Conservation (phyloP, 441 rosid genomes). For the Theobroma grandiflorum region DNA sequence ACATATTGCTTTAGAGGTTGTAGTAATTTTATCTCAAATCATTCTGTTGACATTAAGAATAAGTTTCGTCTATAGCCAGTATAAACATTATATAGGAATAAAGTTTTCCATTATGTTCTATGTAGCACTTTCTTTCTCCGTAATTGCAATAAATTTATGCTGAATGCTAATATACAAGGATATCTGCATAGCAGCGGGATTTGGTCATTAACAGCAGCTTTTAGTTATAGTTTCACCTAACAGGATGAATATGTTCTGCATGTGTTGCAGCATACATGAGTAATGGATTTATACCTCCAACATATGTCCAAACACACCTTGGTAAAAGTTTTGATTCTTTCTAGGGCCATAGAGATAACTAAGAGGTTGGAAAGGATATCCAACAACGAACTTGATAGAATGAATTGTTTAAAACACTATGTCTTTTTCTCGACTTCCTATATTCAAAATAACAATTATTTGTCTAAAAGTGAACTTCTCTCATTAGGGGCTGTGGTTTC, state of each 20-base stretch:
- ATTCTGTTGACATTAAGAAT: not conserved
- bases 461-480: constrained; percentile 10
- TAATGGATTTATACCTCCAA: constrained; percentile 12
- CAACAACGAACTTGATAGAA: not conserved
- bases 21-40: not conserved
- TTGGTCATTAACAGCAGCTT: not conserved
- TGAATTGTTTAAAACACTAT: too few relatives aligned
- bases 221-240: not conserved
- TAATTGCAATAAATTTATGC: not conserved
- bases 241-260: not conserved
- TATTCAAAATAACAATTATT: not conserved
- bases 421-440: not conserved
- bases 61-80: not conserved
- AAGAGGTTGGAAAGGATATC: not conserved
- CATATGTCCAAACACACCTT: not conserved
- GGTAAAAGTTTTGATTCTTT: not conserved
- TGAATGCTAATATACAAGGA: not conserved
- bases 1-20: constrained; percentile 10
- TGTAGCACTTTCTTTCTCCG: not conserved
- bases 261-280: not conserved
- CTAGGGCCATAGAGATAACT: not conserved
- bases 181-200: not conserved
- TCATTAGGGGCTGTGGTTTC: constrained; percentile 88
- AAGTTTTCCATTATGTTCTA: not conserved
- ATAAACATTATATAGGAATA: not conserved